These are phyloP conservation scores for Aspergillus olivimuriae DNA, from an alignment of 495 filamentous ascomycete species.

Conservation along the genomic window DNA sequence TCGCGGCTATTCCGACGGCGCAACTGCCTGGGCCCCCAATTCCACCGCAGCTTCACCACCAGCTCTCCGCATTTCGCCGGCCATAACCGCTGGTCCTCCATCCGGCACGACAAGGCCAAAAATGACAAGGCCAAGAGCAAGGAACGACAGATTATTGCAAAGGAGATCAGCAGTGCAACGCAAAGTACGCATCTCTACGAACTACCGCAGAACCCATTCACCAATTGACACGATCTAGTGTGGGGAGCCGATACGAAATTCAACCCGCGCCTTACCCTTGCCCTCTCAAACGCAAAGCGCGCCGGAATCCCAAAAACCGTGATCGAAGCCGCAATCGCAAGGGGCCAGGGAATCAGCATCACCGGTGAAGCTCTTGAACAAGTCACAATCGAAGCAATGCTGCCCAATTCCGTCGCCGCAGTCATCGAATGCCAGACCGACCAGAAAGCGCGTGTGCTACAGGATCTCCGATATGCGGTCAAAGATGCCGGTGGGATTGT, in stretches of 20 bases:
- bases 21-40: too few species aligned
- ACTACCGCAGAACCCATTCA: not conserved
- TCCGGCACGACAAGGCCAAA: constrained; percentile 87
- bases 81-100: constrained; percentile 91
- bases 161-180: constrained; percentile 48
- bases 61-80: constrained; percentile 51
- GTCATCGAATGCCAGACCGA: constrained; percentile 84
- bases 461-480: constrained; percentile 61
- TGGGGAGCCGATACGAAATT: constrained; percentile 61
- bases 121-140: constrained; percentile 57
- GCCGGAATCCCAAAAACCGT: constrained; percentile 72
- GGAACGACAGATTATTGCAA: constrained; percentile 41
- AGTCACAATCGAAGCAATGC: constrained; percentile 73
- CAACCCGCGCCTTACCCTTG: constrained; percentile 67
- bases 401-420: constrained; percentile 69
- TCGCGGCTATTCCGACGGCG: too few species aligned
- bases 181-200: constrained; percentile 36
- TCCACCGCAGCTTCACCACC: constrained; percentile 44
- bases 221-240: constrained; percentile 25
- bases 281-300: constrained; percentile 78
- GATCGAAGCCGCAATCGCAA: constrained; percentile 78
- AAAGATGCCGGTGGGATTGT: constrained; percentile 61
- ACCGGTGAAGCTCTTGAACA: constrained; percentile 66
- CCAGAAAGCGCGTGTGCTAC: constrained; percentile 62
- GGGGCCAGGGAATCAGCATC: constrained; percentile 75